Conservation (phyloP, 805 yeast species). For the Myxozyma geophila region DNA sequence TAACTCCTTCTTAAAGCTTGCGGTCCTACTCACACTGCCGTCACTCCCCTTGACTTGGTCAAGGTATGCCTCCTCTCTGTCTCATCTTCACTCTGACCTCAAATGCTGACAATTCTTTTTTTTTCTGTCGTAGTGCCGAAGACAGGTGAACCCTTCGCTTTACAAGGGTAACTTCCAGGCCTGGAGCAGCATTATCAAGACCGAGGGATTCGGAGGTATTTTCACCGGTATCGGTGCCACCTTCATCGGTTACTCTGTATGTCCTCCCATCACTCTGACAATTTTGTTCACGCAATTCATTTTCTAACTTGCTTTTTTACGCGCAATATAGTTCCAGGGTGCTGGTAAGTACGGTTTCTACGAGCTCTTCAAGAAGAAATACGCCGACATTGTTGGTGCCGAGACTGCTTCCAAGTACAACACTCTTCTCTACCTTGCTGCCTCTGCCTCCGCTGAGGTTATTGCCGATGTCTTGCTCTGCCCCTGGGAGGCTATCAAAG, state of each 20-base stretch:
- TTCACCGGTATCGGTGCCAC: constrained; percentile 94
- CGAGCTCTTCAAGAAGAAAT: constrained; percentile 84
- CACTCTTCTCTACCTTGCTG: constrained; percentile 75
- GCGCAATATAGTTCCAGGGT: constrained; percentile 65
- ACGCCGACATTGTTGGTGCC: constrained; percentile 68
- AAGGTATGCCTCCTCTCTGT: constrained; percentile 48
- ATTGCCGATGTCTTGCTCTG: constrained; percentile 88
- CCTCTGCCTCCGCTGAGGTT: constrained; percentile 93
- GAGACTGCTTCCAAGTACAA: constrained; percentile 63
- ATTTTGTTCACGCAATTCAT: background rate
- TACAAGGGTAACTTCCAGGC: constrained; percentile 82
- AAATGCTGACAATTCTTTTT: background rate
- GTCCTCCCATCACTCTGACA: background rate
- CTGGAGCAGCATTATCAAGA: constrained; percentile 72
- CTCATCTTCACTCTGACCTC: background rate
- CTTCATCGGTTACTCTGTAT: constrained; percentile 76
- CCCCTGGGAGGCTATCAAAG: constrained; percentile 95
- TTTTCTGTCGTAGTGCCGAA: constrained; percentile 57
- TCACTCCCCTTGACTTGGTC: constrained; percentile 91
- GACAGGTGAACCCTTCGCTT: constrained; percentile 78
- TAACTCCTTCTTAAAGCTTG: constrained; percentile 61
- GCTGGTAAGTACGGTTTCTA: constrained; percentile 97
- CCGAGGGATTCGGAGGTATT: constrained; percentile 75
- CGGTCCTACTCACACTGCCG: constrained; percentile 94
- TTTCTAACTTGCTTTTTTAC: background rate